phyloP scores from a whole-genome alignment of 208 protist genomes.

The Acanthamoeba royreba region DNA sequence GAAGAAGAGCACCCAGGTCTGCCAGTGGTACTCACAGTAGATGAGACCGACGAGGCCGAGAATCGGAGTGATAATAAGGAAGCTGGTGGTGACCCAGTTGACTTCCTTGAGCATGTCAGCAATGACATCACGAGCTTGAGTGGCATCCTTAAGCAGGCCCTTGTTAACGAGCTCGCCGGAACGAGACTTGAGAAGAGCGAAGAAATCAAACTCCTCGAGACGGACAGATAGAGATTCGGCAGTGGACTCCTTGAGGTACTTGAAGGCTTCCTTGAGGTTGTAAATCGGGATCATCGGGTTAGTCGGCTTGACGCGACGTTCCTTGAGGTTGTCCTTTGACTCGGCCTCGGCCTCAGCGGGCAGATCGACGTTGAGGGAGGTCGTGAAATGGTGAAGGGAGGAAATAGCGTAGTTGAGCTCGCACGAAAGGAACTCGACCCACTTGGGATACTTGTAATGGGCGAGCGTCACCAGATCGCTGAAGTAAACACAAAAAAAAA shows the following conservation, averaged over 20 bases:
- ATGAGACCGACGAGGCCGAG: conserved; percentile 52
- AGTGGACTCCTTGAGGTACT: conserved; percentile 15
- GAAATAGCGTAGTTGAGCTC: conserved; percentile 55
- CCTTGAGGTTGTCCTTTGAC: neutral
- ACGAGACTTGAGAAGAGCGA: conserved; percentile 17
- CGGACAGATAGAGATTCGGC: conserved; percentile 19
- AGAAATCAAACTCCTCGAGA: conserved; percentile 30
- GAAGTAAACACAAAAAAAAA: conserved; percentile 38
- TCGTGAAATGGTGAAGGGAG: conserved; percentile 46
- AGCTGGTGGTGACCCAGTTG: conserved; percentile 52
- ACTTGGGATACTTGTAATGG: conserved; percentile 58
- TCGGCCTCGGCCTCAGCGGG: neutral
- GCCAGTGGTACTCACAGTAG: conserved; percentile 29
- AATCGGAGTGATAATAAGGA: conserved; percentile 49
- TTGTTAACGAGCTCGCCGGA: conserved; percentile 11
- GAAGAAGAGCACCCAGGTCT: conserved; percentile 47
- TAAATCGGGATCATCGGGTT: conserved; percentile 44
- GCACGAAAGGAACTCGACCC: conserved; percentile 46
- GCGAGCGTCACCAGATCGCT: conserved; percentile 49
- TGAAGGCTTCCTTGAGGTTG: conserved; percentile 53
- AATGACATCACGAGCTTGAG: conserved; percentile 20
- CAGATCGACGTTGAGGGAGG: conserved; percentile 14
- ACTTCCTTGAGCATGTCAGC: conserved; percentile 42
- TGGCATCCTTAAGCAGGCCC: conserved; percentile 39
- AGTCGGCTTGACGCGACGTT: neutral